These are phyloP conservation scores for Cairneyella variabilis DNA, from an alignment of 495 filamentous ascomycete species.

Conservation along the genomic window DNA sequence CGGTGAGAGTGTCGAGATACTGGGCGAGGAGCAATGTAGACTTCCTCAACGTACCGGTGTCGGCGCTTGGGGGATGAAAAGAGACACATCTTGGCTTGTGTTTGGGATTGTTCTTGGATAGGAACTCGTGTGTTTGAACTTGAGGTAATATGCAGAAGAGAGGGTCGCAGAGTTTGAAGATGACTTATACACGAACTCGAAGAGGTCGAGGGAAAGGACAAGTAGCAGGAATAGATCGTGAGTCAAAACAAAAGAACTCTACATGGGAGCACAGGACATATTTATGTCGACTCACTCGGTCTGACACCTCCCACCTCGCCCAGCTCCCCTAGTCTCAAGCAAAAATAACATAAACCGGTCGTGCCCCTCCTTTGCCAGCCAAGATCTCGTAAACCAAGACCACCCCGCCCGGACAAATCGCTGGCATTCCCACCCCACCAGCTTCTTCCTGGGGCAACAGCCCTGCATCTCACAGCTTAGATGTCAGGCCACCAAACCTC, in stretches of 20 bases:
- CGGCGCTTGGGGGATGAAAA: constrained; percentile 11
- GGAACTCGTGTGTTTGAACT: neutral
- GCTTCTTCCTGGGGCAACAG: neutral
- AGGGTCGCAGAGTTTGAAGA: neutral
- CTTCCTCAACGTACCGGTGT: constrained; percentile 16
- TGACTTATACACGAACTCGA: neutral
- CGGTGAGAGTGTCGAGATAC: constrained; percentile 20
- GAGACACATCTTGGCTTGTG: constrained; percentile 19
- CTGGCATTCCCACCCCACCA: neutral
- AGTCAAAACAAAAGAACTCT: neutral
- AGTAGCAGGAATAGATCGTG: neutral
- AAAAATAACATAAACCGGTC: constrained; percentile 2
- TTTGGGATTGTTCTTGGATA: neutral
- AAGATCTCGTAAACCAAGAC: neutral
- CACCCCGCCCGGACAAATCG: neutral
- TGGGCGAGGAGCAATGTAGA: constrained; percentile 20
- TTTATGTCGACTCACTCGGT: constrained; percentile 2
- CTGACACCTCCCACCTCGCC: too few species aligned
- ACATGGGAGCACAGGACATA: neutral
- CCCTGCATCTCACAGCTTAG: neutral
- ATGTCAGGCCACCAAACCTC: neutral
- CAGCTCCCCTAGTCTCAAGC: too few species aligned
- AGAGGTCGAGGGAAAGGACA: neutral
- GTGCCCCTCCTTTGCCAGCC: neutral
- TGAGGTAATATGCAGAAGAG: neutral